Percentiles rank a stretch among this genome's conserved stretches.
Conservation (phyloP, 208 protist species). For the Zelonia costaricensis region DNA sequence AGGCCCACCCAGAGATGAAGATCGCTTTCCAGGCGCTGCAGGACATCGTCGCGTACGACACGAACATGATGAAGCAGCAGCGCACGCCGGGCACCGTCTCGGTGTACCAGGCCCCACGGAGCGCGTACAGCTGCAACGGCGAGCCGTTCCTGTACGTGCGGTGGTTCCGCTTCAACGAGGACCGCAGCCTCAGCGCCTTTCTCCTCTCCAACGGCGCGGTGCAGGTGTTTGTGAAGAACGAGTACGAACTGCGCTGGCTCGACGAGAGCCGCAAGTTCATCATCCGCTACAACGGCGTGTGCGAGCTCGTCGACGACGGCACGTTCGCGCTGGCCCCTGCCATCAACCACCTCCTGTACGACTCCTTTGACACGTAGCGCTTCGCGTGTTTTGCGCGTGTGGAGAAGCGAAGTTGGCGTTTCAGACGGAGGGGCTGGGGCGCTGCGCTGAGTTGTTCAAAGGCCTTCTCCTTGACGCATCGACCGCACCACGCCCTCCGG, state of each 20-base stretch:
- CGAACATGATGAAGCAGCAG: slow-evolving; percentile 81
- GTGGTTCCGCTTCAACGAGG: slow-evolving; percentile 84
- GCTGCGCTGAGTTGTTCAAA: no score
- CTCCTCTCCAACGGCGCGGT: slow-evolving; percentile 84
- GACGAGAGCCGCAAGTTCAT: slow-evolving; percentile 83
- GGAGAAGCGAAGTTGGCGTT: neutral
- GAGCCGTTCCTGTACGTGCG: slow-evolving; percentile 86
- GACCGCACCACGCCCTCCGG: no score
- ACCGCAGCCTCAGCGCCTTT: slow-evolving; percentile 68
- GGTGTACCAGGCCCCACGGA: slow-evolving; percentile 76
- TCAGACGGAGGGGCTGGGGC: no score
- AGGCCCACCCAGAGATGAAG: slow-evolving; percentile 36
- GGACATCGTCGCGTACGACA: slow-evolving; percentile 72
- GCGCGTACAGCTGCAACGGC: slow-evolving; percentile 55
- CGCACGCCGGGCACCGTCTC: slow-evolving; percentile 81
- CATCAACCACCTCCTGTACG: slow-evolving; percentile 74
- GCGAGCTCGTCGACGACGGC: slow-evolving; percentile 77
- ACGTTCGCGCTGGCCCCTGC: slow-evolving; percentile 59
- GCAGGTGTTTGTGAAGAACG: slow-evolving; percentile 80
- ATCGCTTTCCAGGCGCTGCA: slow-evolving; percentile 65
- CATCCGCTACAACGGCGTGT: slow-evolving; percentile 81
- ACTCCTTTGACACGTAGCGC: slow-evolving; percentile 41
- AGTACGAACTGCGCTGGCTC: slow-evolving; percentile 88
- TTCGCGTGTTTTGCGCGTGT: slow-evolving; percentile 7
- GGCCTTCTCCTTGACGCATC: no score